Percentiles rank a stretch among this genome's conserved stretches.
Evolutionary conservation across 2,329 filamentous ascomycete species (phyloP).

Genomic region (Mariannaea elegans): DNA sequence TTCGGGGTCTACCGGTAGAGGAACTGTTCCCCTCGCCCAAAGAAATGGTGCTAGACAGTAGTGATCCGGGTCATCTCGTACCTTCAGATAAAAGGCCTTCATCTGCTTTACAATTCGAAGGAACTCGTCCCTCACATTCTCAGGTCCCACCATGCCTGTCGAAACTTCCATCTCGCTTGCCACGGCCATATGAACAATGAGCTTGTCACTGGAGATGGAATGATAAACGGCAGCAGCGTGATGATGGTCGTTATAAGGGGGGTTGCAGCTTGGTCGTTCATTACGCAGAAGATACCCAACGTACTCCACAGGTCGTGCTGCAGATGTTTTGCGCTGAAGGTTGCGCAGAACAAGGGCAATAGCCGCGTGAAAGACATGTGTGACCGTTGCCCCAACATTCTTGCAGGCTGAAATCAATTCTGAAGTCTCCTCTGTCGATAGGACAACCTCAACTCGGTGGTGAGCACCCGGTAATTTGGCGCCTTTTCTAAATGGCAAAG

Average conservation of each 20-base stretch:
- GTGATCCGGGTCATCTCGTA: conserved; percentile 44
- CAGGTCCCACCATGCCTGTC: neutral
- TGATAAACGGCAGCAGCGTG: conserved; percentile 45
- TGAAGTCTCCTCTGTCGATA: conserved; percentile 28
- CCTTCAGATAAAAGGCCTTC: conserved; percentile 39
- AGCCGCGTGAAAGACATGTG: conserved; percentile 46
- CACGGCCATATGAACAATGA: conserved; percentile 32
- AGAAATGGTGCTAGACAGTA: conserved; percentile 36
- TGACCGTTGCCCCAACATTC: conserved; percentile 35
- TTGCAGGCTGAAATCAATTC: conserved; percentile 33
- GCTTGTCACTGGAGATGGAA: conserved; percentile 39
- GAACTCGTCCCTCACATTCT: conserved; percentile 31
- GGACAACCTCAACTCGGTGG: conserved; percentile 35
- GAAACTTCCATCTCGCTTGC: conserved; percentile 33
- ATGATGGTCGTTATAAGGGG: conserved; percentile 32
- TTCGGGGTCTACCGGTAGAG: conserved; percentile 8
- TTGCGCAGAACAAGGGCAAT: conserved; percentile 42
- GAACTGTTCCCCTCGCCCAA: conserved; percentile 29
- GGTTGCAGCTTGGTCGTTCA: conserved; percentile 36
- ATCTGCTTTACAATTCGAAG: conserved; percentile 33
- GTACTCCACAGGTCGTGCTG: conserved; percentile 34
- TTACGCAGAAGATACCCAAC: conserved; percentile 46
- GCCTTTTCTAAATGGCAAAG: conserved; percentile 34
- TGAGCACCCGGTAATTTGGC: conserved; percentile 31
- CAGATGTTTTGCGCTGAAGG: conserved; percentile 16